phyloP scores from a whole-genome alignment of 345 rosid species.

The Rubroshorea leprosula region DNA sequence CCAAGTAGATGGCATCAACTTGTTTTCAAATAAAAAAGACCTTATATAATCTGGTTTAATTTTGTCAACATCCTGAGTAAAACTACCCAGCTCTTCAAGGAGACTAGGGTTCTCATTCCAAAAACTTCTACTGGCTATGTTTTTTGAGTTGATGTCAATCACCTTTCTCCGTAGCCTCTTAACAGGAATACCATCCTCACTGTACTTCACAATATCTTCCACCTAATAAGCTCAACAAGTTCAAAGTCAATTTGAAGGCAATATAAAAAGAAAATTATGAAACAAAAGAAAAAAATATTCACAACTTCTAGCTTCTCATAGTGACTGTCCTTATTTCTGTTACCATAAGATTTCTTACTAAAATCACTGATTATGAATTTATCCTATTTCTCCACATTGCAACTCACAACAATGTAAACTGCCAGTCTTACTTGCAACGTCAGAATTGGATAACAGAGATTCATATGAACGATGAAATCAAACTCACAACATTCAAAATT shows the following conservation, averaged over 20 bases:
- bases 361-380: not conserved
- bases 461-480: too few relatives aligned
- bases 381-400: constrained; percentile 1
- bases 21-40: constrained; percentile 67
- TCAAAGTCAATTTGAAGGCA: constrained; percentile 6
- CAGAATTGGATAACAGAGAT: too few relatives aligned
- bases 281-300: not conserved
- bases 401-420: too few relatives aligned
- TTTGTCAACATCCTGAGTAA: constrained; percentile 49
- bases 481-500: too few relatives aligned
- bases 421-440: too few relatives aligned
- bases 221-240: constrained; percentile 33
- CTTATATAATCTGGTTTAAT: constrained; percentile 53
- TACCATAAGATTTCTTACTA: too few relatives aligned
- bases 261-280: not conserved
- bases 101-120: constrained; percentile 67
- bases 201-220: constrained; percentile 67
- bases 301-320: not conserved
- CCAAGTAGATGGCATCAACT: constrained; percentile 76
- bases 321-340: too few relatives aligned
- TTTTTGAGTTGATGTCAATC: constrained; percentile 43
- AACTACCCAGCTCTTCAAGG: constrained; percentile 49
- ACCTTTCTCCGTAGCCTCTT: constrained; percentile 68
- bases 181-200: constrained; percentile 60
- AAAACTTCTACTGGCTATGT: constrained; percentile 55